phyloP scores from a whole-genome alignment of 2,329 filamentous ascomycete species.

The Stagonosporopsis chrysanthemi region DNA sequence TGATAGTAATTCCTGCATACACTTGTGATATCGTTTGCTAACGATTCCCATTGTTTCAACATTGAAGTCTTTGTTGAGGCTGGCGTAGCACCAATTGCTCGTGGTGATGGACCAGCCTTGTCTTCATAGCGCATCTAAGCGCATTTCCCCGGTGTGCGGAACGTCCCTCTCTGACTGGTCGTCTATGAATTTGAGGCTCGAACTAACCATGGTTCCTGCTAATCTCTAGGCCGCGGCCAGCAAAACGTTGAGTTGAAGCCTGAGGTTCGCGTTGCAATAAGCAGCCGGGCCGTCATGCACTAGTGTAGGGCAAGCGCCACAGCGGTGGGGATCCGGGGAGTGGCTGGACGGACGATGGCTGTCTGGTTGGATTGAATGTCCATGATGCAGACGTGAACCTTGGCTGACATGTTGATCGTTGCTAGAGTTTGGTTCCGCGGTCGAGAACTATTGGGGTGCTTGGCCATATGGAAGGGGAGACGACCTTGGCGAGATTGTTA shows the following conservation, averaged over 20 bases:
- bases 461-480: not conserved
- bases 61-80: not conserved
- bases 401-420: conserved; percentile 4
- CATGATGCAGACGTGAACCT: conserved; percentile 1
- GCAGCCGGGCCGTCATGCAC: conserved; percentile 3
- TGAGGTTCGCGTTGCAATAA: not conserved
- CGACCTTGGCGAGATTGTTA: not conserved
- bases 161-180: not conserved
- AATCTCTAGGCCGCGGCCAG: not conserved
- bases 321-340: conserved; percentile 10
- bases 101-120: not conserved
- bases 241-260: conserved; percentile 4
- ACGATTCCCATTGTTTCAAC: not conserved
- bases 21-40: not conserved
- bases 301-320: conserved; percentile 8
- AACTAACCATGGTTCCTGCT: not conserved
- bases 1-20: not conserved
- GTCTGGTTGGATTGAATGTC: not conserved
- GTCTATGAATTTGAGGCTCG: not conserved
- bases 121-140: not conserved
- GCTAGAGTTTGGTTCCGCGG: not conserved
- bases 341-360: not conserved
- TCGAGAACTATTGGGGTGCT: not conserved
- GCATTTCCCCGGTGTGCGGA: not conserved
- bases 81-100: not conserved